Evolutionary conservation across 495 filamentous ascomycete genomes (phyloP).

Genomic region (Aspergillus asperescens): DNA sequence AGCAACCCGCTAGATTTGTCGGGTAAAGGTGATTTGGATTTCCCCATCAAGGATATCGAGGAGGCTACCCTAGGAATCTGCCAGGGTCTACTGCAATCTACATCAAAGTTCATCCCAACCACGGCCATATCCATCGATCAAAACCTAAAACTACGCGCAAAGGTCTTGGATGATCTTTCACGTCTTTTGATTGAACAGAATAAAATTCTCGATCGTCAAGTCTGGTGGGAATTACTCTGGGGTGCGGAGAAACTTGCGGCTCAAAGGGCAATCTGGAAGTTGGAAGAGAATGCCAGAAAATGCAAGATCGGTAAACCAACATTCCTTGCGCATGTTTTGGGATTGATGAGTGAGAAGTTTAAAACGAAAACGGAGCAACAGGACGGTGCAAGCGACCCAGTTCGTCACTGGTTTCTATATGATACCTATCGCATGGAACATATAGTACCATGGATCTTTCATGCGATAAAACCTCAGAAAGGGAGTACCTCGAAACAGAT

Average conservation of each 20-base stretch:
- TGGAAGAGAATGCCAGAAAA: conserved; percentile 56
- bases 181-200: conserved; percentile 54
- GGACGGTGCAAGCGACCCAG: conserved; percentile 60
- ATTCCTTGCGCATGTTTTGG: conserved; percentile 64
- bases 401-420: conserved; percentile 77
- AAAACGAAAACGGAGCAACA: conserved; percentile 52
- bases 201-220: conserved; percentile 52
- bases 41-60: conserved; percentile 64
- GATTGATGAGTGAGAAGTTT: conserved; percentile 62
- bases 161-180: conserved; percentile 66
- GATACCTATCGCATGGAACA: conserved; percentile 69
- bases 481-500: conserved; percentile 28
- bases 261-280: conserved; percentile 74
- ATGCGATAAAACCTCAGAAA: conserved; percentile 59
- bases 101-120: conserved; percentile 63
- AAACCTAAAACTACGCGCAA: conserved; percentile 65
- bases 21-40: conserved; percentile 55
- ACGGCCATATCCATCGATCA: conserved; percentile 70
- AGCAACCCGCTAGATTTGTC: conserved; percentile 78
- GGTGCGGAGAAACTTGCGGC: conserved; percentile 85
- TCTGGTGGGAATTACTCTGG: conserved; percentile 79
- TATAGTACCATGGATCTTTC: conserved; percentile 68
- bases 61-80: conserved; percentile 74
- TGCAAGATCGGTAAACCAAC: conserved; percentile 41
- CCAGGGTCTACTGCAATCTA: conserved; percentile 72